Conservation (phyloP, 352 stramenopile genomes). For the Globisporangium cystogenes region DNA sequence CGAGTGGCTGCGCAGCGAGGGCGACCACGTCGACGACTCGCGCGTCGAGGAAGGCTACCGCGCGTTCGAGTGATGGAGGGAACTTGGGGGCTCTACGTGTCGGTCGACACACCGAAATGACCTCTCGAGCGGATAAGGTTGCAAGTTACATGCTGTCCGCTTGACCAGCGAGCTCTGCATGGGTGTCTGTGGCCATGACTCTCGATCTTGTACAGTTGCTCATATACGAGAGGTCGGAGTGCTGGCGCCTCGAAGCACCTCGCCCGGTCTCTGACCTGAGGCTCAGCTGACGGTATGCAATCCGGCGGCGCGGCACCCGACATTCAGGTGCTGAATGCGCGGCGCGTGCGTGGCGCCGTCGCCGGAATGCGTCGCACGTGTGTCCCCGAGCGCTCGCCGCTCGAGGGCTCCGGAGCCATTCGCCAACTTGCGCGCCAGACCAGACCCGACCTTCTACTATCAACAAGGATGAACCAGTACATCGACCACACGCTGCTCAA, state of each 20-base stretch:
- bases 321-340: slow-evolving; percentile 6
- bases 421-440: slow-evolving; percentile 6
- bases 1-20: not conserved
- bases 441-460: not conserved
- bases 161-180: too few species aligned
- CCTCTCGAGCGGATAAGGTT: too few species aligned
- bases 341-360: not conserved
- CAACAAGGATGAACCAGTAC: slow-evolving; percentile 35
- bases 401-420: slow-evolving; percentile 1
- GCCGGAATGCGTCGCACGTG: too few species aligned
- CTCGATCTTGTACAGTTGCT: too few species aligned
- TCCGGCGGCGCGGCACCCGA: not conserved
- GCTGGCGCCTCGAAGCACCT: too few species aligned
- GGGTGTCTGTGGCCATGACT: too few species aligned
- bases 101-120: too few species aligned
- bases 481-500: slow-evolving; percentile 86
- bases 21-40: not conserved
- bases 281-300: slow-evolving; percentile 9
- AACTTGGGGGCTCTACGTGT: too few species aligned
- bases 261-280: too few species aligned
- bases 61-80: not conserved
- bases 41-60: not conserved
- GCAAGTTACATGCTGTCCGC: too few species aligned
- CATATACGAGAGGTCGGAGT: too few species aligned
- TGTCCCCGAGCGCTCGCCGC: too few species aligned